Evolutionary conservation across 768 basidiomycete genomes (phyloP), one percentile per base, ranked within the genome.

Genomic region (Lactifluus rugatus): DNA sequence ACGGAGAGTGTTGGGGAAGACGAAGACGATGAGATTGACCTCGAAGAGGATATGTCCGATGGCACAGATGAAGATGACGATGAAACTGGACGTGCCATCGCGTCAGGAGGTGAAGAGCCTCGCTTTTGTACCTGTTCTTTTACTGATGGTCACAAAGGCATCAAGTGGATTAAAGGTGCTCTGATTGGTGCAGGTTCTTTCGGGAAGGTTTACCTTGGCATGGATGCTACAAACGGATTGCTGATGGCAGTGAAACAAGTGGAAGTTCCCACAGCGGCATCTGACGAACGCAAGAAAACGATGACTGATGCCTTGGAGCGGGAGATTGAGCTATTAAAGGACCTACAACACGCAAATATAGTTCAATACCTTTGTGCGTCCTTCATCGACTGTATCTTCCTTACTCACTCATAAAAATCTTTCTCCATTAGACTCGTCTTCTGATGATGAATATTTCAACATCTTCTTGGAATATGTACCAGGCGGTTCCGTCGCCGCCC

Each of bases 181-280:
- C 80, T 96, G 64, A 95, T 96, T 62, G 93, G 94, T 61, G 87
- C 92, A 46, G 93, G 92, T 3, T 95, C 93, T 0, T 95, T 95
- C 67, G 93, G 93, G 52, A 91, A 92, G 67, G 93, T 96, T 39
- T 96, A 92, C 71, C 83, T 96, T 10, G 93, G 92, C 34, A 93
- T 96, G 91, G 93, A 94, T 70, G 89, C 92, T 0, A 80, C 87
- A 19, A 88, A 79, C 50, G 93, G 93, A 25, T 74, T 93, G 21
- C 77, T 97, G 61, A 96, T 97, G 93, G 93, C 93, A 39, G 93
- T 97, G 63, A 97, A 97, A 74, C 93, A 97, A 77, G 93, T 97
- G 45, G 90, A 94, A 67, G 79, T 97, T 28, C 89, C 92, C 0
- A 87, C 84, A 3, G 85, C 83, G 9, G 82, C 85, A 3, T 94